Conservation (phyloP, 257 asterid genomes). For the Nicotiana attenuata region DNA sequence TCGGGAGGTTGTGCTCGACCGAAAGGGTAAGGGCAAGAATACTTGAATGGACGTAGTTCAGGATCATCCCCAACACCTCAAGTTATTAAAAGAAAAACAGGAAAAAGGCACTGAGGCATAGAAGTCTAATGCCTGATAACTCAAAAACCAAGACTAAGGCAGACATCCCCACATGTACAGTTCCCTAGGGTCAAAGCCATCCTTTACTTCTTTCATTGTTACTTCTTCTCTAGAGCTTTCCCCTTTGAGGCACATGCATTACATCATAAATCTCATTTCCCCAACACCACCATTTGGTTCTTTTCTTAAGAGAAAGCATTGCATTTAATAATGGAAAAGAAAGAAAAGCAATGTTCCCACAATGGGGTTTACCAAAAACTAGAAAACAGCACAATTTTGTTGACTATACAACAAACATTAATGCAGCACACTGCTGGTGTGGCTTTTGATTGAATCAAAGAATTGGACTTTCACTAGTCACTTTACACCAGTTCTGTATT, state of each 20-base stretch:
- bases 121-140: not conserved
- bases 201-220: not conserved
- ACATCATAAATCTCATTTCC: not conserved
- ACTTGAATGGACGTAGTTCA: too few species aligned
- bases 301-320: not conserved
- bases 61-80: too few species aligned
- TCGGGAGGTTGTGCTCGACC: too few species aligned
- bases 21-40: too few species aligned
- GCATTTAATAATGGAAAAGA: not conserved
- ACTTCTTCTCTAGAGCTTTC: not conserved
- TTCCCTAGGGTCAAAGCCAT: not conserved
- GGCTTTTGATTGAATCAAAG: constrained; percentile 16
- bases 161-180: not conserved
- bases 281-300: constrained; percentile 4
- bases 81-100: too few species aligned
- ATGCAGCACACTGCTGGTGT: constrained; percentile 5
- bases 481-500: not conserved
- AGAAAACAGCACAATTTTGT: not conserved
- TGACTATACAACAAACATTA: not conserved
- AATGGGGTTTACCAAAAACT: not conserved
- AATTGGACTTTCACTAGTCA: constrained; percentile 15
- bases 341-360: not conserved
- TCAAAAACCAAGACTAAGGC: not conserved
- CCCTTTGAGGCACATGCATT: not conserved
- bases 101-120: not conserved